phyloP scores from a whole-genome alignment of 352 stramenopile genomes.

The Thraustotheca clavata region DNA sequence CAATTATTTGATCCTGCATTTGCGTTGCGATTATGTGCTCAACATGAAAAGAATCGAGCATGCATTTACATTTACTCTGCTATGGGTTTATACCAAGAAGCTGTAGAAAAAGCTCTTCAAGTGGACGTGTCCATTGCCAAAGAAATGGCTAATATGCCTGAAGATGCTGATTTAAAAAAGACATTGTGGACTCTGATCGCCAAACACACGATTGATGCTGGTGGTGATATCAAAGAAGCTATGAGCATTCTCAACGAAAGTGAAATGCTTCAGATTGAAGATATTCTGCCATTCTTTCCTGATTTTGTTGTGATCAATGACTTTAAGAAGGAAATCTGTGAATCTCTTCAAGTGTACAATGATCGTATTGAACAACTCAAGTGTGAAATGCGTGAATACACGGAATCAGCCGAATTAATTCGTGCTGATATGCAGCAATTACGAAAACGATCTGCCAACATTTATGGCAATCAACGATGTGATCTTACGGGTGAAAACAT shows the following conservation, averaged over 20 bases:
- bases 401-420: slow-evolving; percentile 83
- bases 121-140: slow-evolving; percentile 91
- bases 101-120: slow-evolving; percentile 85
- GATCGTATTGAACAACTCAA: slow-evolving; percentile 88
- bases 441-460: slow-evolving; percentile 74
- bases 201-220: slow-evolving; percentile 87
- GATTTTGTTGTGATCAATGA: slow-evolving; percentile 94
- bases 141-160: slow-evolving; percentile 85
- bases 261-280: slow-evolving; percentile 86
- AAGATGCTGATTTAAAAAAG: slow-evolving; percentile 84
- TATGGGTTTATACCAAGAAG: slow-evolving; percentile 89
- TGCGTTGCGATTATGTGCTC: slow-evolving; percentile 85
- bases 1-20: slow-evolving; percentile 90
- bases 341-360: slow-evolving; percentile 87
- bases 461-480: slow-evolving; percentile 84
- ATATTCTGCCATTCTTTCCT: slow-evolving; percentile 92
- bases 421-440: slow-evolving; percentile 84
- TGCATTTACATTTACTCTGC: slow-evolving; percentile 93
- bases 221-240: slow-evolving; percentile 72
- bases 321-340: slow-evolving; percentile 94
- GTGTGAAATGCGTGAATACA: slow-evolving; percentile 91
- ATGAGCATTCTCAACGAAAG: slow-evolving; percentile 85
- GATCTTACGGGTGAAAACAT: slow-evolving; percentile 86
- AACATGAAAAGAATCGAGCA: slow-evolving; percentile 87
- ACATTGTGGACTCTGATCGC: slow-evolving; percentile 92